Conservation (phyloP, 2,329 filamentous ascomycete genomes). For the Trichoderma gracile region DNA sequence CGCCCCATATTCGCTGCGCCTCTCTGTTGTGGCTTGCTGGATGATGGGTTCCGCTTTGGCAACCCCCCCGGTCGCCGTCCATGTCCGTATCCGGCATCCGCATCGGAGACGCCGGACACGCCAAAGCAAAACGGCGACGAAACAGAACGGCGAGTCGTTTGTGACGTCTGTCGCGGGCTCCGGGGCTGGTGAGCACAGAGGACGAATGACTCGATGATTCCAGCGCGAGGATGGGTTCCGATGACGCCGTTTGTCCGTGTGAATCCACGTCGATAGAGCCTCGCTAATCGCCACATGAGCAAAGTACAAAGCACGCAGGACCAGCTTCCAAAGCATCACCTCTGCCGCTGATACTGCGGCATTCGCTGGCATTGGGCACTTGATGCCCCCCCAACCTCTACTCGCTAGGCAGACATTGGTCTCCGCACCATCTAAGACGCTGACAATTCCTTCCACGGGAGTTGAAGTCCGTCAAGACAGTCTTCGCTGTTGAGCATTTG, state of each 20-base stretch:
- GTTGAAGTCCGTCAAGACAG: background rate
- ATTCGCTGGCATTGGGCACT: background rate
- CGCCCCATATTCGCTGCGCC: slow-evolving; percentile 24
- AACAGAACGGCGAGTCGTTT: slow-evolving; percentile 20
- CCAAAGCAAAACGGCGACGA: slow-evolving; percentile 20
- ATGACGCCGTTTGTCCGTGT: background rate
- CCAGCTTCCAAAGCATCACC: too few species aligned
- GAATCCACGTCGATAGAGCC: background rate
- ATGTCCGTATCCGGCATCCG: slow-evolving; percentile 26
- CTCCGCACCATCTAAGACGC: slow-evolving; percentile 11
- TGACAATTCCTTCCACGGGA: slow-evolving; percentile 1
- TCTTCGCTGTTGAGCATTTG: background rate
- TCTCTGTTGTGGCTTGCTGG: slow-evolving; percentile 24
- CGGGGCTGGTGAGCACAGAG: background rate
- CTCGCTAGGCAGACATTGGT: slow-evolving; percentile 11
- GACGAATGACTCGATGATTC: slow-evolving; percentile 17
- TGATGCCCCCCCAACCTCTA: background rate
- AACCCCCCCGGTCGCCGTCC: slow-evolving; percentile 24
- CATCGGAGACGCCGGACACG: slow-evolving; percentile 25
- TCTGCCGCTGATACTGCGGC: background rate
- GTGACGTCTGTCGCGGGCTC: slow-evolving; percentile 13
- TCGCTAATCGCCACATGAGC: slow-evolving; percentile 1
- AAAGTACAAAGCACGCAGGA: background rate
- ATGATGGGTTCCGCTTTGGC: slow-evolving; percentile 11
- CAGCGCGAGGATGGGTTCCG: slow-evolving; percentile 6